Evolutionary conservation across 2,329 filamentous ascomycete genomes (phyloP).

Genomic region (Phyllosticta citriasiana): DNA sequence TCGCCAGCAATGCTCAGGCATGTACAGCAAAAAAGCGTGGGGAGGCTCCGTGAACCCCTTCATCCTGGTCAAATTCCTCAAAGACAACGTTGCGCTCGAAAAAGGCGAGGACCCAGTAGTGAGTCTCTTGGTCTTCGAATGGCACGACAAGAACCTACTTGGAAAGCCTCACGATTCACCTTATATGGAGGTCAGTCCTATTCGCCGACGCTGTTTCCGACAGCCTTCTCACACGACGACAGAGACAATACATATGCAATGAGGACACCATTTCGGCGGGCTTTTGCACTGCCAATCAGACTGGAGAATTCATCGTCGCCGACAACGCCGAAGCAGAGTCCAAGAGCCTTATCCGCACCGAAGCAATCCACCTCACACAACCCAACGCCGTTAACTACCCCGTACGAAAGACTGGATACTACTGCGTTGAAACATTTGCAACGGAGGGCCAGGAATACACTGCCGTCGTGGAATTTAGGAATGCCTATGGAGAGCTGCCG

Average conservation of each 20-base stretch:
- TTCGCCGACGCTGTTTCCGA: slow-evolving; percentile 18
- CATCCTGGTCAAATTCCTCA: slow-evolving; percentile 73
- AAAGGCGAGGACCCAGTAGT: slow-evolving; percentile 56
- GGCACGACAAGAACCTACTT: slow-evolving; percentile 72
- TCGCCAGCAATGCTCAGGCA: slow-evolving; percentile 77
- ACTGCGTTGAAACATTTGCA: slow-evolving; percentile 74
- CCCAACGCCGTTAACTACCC: slow-evolving; percentile 67
- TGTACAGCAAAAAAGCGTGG: slow-evolving; percentile 89
- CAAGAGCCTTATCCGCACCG: slow-evolving; percentile 62
- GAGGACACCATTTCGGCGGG: slow-evolving; percentile 56
- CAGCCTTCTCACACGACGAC: slow-evolving; percentile 2
- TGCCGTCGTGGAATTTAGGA: slow-evolving; percentile 82
- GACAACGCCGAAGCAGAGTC: slow-evolving; percentile 65
- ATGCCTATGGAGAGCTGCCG: slow-evolving; percentile 90
- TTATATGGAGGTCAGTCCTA: slow-evolving; percentile 18
- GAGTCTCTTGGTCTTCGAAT: slow-evolving; percentile 88
- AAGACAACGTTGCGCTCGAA: slow-evolving; percentile 34
- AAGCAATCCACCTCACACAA: slow-evolving; percentile 72
- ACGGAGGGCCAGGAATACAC: slow-evolving; percentile 61
- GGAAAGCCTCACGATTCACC: slow-evolving; percentile 46
- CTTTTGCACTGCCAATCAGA: slow-evolving; percentile 64
- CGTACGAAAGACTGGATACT: slow-evolving; percentile 87
- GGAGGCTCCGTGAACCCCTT: slow-evolving; percentile 80
- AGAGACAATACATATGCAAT: slow-evolving; percentile 68
- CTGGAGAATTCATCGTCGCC: slow-evolving; percentile 75